Conservation (phyloP, 305 asterid genomes). For the Fraxinus nigra region DNA sequence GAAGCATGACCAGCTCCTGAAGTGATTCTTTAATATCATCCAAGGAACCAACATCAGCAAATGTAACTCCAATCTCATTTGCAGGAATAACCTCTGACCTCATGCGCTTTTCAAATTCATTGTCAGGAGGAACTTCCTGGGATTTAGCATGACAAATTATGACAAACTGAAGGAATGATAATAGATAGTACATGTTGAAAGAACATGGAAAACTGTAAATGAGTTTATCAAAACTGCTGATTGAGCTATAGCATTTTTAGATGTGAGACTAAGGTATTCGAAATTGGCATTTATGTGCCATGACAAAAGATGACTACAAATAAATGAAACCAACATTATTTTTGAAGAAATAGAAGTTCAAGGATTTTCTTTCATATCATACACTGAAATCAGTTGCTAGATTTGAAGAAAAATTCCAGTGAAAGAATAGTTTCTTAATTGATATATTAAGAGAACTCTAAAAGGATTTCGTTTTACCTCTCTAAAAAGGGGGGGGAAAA, state of each 20-base stretch:
- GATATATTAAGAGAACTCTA: neutral
- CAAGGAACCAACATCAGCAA: slow-evolving; percentile 80
- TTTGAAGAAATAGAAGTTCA: neutral
- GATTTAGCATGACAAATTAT: slow-evolving; percentile 14
- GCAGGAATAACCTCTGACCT: slow-evolving; percentile 96
- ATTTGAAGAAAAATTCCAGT: neutral
- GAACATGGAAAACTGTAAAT: neutral
- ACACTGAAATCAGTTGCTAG: neutral
- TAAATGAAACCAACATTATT: neutral
- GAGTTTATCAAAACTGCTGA: neutral
- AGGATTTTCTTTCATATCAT: neutral
- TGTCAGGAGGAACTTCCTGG: slow-evolving; percentile 92
- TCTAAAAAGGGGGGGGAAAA: no score
- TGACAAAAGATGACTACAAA: neutral
- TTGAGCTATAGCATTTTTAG: neutral
- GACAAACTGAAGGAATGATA: neutral
- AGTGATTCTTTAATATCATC: slow-evolving; percentile 92
- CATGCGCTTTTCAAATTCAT: slow-evolving; percentile 93
- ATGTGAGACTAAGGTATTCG: neutral
- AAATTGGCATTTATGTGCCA: neutral
- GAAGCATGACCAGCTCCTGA: slow-evolving; percentile 99
- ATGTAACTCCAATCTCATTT: slow-evolving; percentile 81
- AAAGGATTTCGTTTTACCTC: neutral
- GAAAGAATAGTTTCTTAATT: neutral
- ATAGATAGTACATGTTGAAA: neutral